phyloP scores from a whole-genome alignment of 805 yeast species.

The Dipodascus albidus region DNA sequence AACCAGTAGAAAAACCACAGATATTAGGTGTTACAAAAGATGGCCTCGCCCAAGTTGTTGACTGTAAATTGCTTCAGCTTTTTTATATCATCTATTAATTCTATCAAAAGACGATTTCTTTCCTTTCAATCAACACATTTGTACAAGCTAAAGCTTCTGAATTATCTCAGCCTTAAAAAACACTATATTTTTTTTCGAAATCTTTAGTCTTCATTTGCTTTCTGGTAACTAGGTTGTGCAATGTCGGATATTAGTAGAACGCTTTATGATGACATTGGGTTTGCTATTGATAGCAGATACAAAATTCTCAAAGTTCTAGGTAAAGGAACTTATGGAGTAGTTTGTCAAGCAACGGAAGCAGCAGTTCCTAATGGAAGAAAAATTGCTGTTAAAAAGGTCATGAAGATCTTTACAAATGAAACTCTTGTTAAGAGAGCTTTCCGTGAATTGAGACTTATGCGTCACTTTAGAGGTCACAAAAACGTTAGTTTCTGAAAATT shows the following conservation, averaged over 20 bases:
- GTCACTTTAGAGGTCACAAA: conserved; percentile 73
- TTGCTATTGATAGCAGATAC: conserved; percentile 53
- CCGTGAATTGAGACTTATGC: conserved; percentile 72
- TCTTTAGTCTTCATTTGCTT: background rate
- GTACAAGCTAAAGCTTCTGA: background rate
- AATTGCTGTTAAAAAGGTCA: conserved; percentile 74
- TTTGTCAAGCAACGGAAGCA: conserved; percentile 47
- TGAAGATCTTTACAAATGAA: conserved; percentile 54
- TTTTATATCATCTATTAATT: background rate
- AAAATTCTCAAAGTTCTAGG: conserved; percentile 51
- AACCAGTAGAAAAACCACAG: background rate
- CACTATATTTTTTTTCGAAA: background rate
- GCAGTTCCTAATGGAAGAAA: conserved; percentile 33
- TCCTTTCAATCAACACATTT: background rate
- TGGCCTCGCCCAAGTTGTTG: background rate
- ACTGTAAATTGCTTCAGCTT: too few relatives aligned
- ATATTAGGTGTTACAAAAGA: background rate
- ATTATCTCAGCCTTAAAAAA: background rate
- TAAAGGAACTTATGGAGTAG: conserved; percentile 79
- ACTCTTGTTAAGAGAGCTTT: conserved; percentile 68
- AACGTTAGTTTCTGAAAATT: conserved; percentile 32
- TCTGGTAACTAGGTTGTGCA: background rate
- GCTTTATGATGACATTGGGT: conserved; percentile 17
- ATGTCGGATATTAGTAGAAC: conserved; percentile 3
- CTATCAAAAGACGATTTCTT: background rate